Evolutionary conservation across 2,329 filamentous ascomycete genomes (phyloP).

Genomic region (Diplodia mutila): DNA sequence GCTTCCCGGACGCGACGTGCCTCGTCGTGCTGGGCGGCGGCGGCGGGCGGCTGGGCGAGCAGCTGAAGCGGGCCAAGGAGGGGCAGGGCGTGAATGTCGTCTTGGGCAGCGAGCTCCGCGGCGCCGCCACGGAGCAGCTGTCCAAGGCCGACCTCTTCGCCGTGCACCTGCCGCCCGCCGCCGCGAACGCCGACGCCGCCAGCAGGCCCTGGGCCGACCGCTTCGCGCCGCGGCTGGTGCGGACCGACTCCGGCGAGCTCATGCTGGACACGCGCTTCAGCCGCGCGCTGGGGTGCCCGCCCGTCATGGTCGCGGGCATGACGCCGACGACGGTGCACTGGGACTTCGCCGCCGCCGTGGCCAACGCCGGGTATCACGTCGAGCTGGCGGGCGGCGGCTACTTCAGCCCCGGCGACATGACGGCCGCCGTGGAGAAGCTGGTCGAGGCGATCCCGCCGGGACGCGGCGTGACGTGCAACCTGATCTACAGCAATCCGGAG

Average conservation of each 20-base stretch:
- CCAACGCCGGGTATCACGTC: conserved; percentile 94
- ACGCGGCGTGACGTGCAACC: conserved; percentile 86
- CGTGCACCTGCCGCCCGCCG: too few species aligned
- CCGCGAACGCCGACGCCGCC: too few species aligned
- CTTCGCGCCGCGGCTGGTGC: neutral
- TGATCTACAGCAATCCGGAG: conserved; percentile 88
- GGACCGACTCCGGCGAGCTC: neutral
- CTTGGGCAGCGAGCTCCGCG: too few species aligned
- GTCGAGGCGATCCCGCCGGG: conserved; percentile 79
- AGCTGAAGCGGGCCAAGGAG: neutral
- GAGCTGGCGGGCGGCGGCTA: conserved; percentile 90
- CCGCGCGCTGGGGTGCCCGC: conserved; percentile 79
- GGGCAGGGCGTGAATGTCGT: neutral
- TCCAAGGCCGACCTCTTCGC: neutral
- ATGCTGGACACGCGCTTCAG: conserved; percentile 63
- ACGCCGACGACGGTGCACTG: conserved; percentile 86
- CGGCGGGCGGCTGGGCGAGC: neutral
- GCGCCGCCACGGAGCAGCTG: too few species aligned
- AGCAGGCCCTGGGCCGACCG: neutral
- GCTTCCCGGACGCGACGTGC: neutral
- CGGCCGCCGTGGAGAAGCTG: conserved; percentile 79
- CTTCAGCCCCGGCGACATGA: conserved; percentile 82
- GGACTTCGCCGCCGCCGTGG: conserved; percentile 90
- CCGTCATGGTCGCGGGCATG: conserved; percentile 92
- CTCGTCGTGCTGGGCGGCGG: neutral